Base-by-base conservation (phyloP, 495 filamentous ascomycete genomes). In the Bacidia rubella region DNA sequence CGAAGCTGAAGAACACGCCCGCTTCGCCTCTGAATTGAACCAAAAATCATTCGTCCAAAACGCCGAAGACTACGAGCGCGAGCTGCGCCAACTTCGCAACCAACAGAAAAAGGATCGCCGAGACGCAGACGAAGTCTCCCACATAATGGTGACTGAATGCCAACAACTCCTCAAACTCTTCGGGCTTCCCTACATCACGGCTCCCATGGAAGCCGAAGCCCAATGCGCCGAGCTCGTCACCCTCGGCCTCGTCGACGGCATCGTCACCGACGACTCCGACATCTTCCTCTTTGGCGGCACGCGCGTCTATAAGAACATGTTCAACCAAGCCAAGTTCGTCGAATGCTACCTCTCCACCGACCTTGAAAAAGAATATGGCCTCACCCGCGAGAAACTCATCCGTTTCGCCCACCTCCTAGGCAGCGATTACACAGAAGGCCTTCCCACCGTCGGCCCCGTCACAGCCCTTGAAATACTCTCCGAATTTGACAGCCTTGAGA, bases 291-390 rank as follows among this genome's bases (percentile, higher is more conserved):
- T 98, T 61, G 92, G 92, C 39, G 92, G 92, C 26, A 97, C 88
- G 0, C 75, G 92, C 15, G 83, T 98, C 17, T 98, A 97, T 73
- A 96, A 97, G 57, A 96, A 98, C 70, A 93, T 97, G 88, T 98
- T 98, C 75, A 97, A 95, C 65, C 83, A 85, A 60, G 86, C 88
- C 67, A 97, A 97, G 60, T 93, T 83, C 59, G 92, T 98, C 40
- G 93, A 98, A 68, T 97, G 92, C 66, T 98, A 96, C 60, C 78
- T 98, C 23, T 68, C 81, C n/a, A 70, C 71, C 2, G 90, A 97
- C 60, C 74, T 98, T 1, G 87, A 94, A 61, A 83, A 86, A 57
- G 92, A 98, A 55, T 82, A 94, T 48, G 84, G 82, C 2, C 80
- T 98, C 1, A 81, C 84, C 11, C 79, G 90, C 20, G 70, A 76